A percentile compares a stretch with the other conserved stretches of the same genome.
phyloP scores from a whole-genome alignment of 1,284 basidiomycete species.

The Anthracocystis walkeri region DNA sequence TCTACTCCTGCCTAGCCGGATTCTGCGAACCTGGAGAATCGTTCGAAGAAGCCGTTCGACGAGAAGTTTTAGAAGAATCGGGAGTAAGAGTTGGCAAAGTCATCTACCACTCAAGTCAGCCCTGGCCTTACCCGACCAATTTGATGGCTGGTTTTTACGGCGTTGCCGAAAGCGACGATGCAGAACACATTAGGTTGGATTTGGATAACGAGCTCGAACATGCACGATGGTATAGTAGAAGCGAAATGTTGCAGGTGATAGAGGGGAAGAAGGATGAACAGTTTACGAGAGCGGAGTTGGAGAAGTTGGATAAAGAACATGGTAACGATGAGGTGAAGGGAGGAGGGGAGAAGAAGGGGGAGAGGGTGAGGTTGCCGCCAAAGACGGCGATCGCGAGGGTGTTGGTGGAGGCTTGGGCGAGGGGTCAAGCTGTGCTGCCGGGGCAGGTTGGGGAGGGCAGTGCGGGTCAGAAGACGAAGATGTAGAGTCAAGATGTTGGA shows the following conservation, averaged over 20 bases:
- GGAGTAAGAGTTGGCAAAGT: slow-evolving; percentile 87
- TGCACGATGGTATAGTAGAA: slow-evolving; percentile 86
- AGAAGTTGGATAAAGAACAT: slow-evolving; percentile 73
- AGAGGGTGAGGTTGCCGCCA: slow-evolving; percentile 40
- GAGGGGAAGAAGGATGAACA: slow-evolving; percentile 71
- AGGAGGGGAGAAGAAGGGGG: slow-evolving; percentile 68
- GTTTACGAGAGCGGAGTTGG: slow-evolving; percentile 75
- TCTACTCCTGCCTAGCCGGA: slow-evolving; percentile 67
- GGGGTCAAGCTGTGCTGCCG: slow-evolving; percentile 70
- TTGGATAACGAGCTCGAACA: slow-evolving; percentile 97
- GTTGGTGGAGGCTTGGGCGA: slow-evolving; percentile 78
- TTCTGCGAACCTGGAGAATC: slow-evolving; percentile 71
- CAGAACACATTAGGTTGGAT: slow-evolving; percentile 81
- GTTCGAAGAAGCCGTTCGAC: slow-evolving; percentile 90
- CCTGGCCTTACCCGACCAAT: slow-evolving; percentile 82
- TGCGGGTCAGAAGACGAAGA: slow-evolving; percentile 30
- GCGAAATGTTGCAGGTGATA: slow-evolving; percentile 78
- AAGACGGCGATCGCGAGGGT: slow-evolving; percentile 79
- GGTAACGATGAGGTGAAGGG: slow-evolving; percentile 61
- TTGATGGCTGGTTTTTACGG: slow-evolving; percentile 81
- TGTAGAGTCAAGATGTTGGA: slow-evolving; percentile 10
- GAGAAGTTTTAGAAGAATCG: slow-evolving; percentile 95
- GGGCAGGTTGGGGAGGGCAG: slow-evolving; percentile 6
- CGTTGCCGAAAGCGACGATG: slow-evolving; percentile 35
- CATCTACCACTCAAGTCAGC: slow-evolving; percentile 85